phyloP scores from a whole-genome alignment of 2,329 filamentous ascomycete genomes.

The Fusarium nygamai region DNA sequence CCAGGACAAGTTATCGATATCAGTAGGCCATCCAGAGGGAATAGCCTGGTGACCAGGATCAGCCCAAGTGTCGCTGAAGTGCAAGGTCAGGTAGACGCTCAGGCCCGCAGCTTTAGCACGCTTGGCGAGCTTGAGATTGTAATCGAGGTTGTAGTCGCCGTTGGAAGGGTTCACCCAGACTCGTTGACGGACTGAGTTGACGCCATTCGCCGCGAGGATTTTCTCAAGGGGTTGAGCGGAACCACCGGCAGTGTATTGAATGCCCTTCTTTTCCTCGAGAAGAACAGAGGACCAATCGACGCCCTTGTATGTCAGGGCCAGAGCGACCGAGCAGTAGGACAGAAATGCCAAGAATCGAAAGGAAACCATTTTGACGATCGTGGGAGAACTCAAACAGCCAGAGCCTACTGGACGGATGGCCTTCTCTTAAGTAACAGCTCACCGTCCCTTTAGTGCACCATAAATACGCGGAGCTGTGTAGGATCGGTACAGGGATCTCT shows the following conservation, averaged over 20 bases:
- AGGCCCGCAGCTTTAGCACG: conserved; percentile 71
- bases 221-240: conserved; percentile 65
- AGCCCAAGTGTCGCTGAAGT: conserved; percentile 77
- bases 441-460: too few relatives aligned
- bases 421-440: conserved; percentile 2
- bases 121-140: conserved; percentile 74
- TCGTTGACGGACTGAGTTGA: conserved; percentile 76
- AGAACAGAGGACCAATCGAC: conserved; percentile 76
- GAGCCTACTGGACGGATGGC: background rate
- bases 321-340: conserved; percentile 33
- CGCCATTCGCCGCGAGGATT: conserved; percentile 69
- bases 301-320: conserved; percentile 69
- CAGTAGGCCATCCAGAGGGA: conserved; percentile 71
- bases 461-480: background rate
- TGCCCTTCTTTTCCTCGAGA: conserved; percentile 69
- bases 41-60: conserved; percentile 71
- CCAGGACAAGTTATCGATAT: conserved; percentile 67
- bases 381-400: too few relatives aligned
- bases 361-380: conserved; percentile 19
- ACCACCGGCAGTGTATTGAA: conserved; percentile 69
- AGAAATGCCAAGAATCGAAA: conserved; percentile 20
- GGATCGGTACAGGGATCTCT: background rate
- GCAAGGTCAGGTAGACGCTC: conserved; percentile 69
- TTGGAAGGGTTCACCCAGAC: conserved; percentile 75
- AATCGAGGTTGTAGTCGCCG: conserved; percentile 74